A percentile compares a stretch with the other conserved stretches of the same genome.
Conservation (phyloP, 139 green algal genomes). For the Picochlorum sp. region DNA sequence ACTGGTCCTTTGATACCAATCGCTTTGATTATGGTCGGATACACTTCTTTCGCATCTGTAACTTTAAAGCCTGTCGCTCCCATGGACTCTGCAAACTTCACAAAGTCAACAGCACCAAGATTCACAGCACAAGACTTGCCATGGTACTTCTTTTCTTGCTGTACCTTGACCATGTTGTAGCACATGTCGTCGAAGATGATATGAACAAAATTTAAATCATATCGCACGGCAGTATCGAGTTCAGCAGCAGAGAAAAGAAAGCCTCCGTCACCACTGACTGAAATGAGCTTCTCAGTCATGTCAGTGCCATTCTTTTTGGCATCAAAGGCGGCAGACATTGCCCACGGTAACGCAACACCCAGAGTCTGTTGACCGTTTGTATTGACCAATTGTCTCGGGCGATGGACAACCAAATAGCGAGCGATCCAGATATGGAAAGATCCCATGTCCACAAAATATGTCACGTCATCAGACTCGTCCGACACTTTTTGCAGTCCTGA, state of each 20-base stretch:
- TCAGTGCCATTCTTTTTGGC: slow-evolving; percentile 13
- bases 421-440: slow-evolving; percentile 12
- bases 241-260: slow-evolving; percentile 17
- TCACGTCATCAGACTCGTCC: not conserved
- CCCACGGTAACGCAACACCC: slow-evolving; percentile 11
- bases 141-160: slow-evolving; percentile 17
- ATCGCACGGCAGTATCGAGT: slow-evolving; percentile 14
- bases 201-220: slow-evolving; percentile 14
- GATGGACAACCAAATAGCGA: slow-evolving; percentile 9
- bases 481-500: not conserved
- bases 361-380: slow-evolving; percentile 17
- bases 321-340: slow-evolving; percentile 14
- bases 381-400: slow-evolving; percentile 14
- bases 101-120: slow-evolving; percentile 11
- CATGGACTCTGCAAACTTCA: slow-evolving; percentile 11
- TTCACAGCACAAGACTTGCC: slow-evolving; percentile 7
- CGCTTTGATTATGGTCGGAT: not conserved
- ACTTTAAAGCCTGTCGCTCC: slow-evolving; percentile 8
- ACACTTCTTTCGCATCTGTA: not conserved
- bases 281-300: slow-evolving; percentile 13
- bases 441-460: slow-evolving; percentile 13
- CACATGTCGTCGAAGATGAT: slow-evolving; percentile 12
- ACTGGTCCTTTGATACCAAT: slow-evolving; percentile 8
- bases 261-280: slow-evolving; percentile 8
- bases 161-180: slow-evolving; percentile 19